Conservation (phyloP, 129 eudicot species). For the Pittosporum tobira region DNA sequence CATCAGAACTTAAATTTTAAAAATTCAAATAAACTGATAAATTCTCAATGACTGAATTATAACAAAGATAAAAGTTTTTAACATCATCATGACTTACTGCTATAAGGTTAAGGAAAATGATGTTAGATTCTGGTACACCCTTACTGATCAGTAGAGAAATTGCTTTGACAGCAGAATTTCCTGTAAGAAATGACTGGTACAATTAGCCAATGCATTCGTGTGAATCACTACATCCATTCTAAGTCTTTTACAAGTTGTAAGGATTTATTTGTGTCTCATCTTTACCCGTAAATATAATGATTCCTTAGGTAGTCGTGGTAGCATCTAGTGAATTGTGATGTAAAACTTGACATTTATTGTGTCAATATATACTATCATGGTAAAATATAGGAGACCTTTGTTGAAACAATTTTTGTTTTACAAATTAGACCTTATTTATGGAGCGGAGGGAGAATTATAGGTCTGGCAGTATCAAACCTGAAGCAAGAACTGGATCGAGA, state of each 20-base stretch:
- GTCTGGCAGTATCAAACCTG: constrained; percentile 40
- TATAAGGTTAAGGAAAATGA: constrained; percentile 82
- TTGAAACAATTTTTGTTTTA: no score
- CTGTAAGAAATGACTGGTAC: no score
- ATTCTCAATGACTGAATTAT: neutral
- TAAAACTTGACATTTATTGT: no score
- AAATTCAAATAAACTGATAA: neutral
- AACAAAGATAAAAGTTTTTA: neutral
- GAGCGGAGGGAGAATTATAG: no score
- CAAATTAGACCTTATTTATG: no score
- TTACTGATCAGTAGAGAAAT: constrained; percentile 65
- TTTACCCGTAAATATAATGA: no score
- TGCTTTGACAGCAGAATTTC: constrained; percentile 83
- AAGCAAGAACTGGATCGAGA: constrained; percentile 92
- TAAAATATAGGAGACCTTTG: no score
- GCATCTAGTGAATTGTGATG: no score
- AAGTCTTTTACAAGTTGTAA: no score
- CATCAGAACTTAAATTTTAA: neutral
- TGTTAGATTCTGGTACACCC: constrained; percentile 80
- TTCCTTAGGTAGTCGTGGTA: no score
- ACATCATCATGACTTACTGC: constrained; percentile 35
- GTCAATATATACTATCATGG: no score
- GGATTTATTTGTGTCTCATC: no score
- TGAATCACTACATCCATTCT: neutral
- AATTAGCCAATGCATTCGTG: neutral